Evolutionary conservation across 306 rosid species (phyloP).

Genomic region (peach (Prunus persica)): DNA sequence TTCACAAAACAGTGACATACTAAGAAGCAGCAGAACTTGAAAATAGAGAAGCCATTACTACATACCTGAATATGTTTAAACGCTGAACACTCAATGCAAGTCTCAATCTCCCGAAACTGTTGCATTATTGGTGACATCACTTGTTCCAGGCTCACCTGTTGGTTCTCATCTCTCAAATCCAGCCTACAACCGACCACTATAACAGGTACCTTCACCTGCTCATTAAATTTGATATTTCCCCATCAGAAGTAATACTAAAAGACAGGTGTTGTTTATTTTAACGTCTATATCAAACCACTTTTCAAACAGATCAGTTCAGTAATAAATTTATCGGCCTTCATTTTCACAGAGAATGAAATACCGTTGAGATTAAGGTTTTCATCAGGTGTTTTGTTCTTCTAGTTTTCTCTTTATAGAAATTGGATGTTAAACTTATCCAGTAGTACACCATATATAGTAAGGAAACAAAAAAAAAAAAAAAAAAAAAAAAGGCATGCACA

Average conservation of each 20-base stretch:
- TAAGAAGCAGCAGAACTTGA: background rate
- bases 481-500: background rate
- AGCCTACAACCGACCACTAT: slow-evolving; percentile 97
- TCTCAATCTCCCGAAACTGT: slow-evolving; percentile 97
- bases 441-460: background rate
- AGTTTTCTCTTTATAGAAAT: background rate
- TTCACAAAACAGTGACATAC: background rate
- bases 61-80: slow-evolving; percentile 88
- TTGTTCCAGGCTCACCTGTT: slow-evolving; percentile 85
- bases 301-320: background rate
- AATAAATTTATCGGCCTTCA: background rate
- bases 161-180: slow-evolving; percentile 92
- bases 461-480: background rate
- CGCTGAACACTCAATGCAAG: slow-evolving; percentile 97
- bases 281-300: background rate
- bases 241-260: background rate
- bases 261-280: background rate
- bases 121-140: slow-evolving; percentile 99
- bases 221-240: slow-evolving; percentile 19
- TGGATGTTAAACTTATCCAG: background rate
- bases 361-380: background rate
- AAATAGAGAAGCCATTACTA: background rate
- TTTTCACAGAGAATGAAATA: background rate
- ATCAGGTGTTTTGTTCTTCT: background rate
- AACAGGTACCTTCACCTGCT: slow-evolving; percentile 91